Evolutionary conservation across 805 yeast species (phyloP).

Genomic region (Lipomyces chichibuensis): DNA sequence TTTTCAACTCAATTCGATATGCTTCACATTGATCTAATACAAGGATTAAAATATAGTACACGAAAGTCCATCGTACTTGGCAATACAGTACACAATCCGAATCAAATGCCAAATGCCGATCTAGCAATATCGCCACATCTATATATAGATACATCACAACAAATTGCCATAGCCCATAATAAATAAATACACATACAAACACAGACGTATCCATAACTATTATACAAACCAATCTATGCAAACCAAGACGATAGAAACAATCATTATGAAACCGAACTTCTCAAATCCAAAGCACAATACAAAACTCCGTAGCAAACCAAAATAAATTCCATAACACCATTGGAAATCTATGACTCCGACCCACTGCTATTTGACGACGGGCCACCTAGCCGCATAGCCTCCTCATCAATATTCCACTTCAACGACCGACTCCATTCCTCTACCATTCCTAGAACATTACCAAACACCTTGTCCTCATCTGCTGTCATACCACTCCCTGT

Average conservation of each 20-base stretch:
- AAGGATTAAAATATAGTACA: too few relatives aligned
- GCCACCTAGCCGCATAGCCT: slow-evolving; percentile 19
- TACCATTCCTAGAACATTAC: slow-evolving; percentile 16
- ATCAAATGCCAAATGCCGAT: neutral
- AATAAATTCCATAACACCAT: neutral
- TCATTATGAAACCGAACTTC: neutral
- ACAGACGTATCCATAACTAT: neutral
- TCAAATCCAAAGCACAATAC: neutral
- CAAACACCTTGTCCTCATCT: slow-evolving; percentile 16
- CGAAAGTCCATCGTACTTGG: too few relatives aligned
- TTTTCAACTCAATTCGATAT: too few relatives aligned
- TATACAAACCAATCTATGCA: neutral
- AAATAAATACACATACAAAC: neutral
- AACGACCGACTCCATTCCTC: slow-evolving; percentile 20
- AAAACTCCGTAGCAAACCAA: neutral
- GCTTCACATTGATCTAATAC: too few relatives aligned
- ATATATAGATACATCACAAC: neutral
- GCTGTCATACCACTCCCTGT: slow-evolving; percentile 2
- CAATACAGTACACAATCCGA: too few relatives aligned
- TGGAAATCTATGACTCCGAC: neutral
- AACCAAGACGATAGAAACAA: neutral
- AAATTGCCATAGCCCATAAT: neutral
- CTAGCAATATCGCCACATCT: neutral
- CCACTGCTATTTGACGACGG: neutral
- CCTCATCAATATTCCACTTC: slow-evolving; percentile 21